Conservation (phyloP, 345 rosid species). For the Streptanthus diversifolius region DNA sequence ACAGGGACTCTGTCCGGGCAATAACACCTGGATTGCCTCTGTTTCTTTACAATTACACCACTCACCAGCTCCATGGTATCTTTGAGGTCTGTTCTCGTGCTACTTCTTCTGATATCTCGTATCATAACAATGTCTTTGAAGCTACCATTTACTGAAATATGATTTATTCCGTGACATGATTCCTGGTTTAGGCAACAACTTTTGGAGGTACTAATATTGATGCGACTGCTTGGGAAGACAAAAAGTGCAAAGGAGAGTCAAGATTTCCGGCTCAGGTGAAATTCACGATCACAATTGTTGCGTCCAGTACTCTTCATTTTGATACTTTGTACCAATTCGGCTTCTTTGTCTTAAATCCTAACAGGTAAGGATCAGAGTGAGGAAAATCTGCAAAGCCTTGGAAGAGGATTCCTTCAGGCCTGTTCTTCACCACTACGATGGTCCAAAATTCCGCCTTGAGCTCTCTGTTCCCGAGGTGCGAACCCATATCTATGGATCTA, state of each 20-base stretch:
- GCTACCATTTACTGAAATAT: not conserved
- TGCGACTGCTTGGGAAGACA: constrained; percentile 99
- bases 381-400: constrained; percentile 90
- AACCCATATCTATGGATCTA: not conserved
- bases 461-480: constrained; percentile 98
- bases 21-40: constrained; percentile 96
- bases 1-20: constrained; percentile 94
- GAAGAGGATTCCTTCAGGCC: constrained; percentile 98
- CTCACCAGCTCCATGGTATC: constrained; percentile 97
- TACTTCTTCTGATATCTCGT: constrained; percentile 2
- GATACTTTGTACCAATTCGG: not conserved
- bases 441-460: constrained; percentile 96
- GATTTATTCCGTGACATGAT: not conserved
- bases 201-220: constrained; percentile 98
- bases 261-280: constrained; percentile 98
- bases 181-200: constrained; percentile 62
- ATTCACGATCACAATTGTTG: not conserved
- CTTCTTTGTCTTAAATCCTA: not conserved
- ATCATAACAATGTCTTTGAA: not conserved
- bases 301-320: not conserved
- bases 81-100: constrained; percentile 67
- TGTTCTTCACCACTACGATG: constrained; percentile 93
- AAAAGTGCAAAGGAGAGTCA: constrained; percentile 96
- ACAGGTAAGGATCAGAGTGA: constrained; percentile 79
- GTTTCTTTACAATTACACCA: constrained; percentile 94